Base-by-base conservation (phyloP, 225 moss, liverwort and hornwort genomes). In the Polytrichum commune region DNA sequence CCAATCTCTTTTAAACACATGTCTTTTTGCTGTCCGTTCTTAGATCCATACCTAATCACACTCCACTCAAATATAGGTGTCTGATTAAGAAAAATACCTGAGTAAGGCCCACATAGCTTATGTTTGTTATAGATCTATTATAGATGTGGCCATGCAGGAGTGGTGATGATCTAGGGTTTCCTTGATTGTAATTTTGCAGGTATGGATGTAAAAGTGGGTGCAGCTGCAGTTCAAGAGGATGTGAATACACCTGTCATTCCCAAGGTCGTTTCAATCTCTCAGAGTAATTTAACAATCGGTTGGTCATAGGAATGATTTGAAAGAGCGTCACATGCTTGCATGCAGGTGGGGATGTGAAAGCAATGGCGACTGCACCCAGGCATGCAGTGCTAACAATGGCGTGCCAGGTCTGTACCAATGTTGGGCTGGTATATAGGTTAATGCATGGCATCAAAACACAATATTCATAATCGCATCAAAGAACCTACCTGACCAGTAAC, bases 121-220 rank as follows among this genome's bases (percentile, higher is more conserved):
- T 46, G 46, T 46, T 46, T 46, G 46, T 13, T 46, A 6, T 60
- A 28, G 6, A 53, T 64, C 27, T 53, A 23, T 6, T 73, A n/a
- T 53, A 38, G 65, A 63, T 65, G 20, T 22, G 57, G 28, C 18
- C 26, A 23, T 19, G 73, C 68, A 60, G 33, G 10, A 69, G 65
- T 71, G 25, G 27, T 76, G 68, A 69, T 72, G 67, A 73, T 71
- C 53, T 29, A 76, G 62, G 70, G 61, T 79, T 77, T 7, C 66
- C 73, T 87, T 89, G 79, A 84, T 73, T 46, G 46, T 46, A 46
- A 46, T 46, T 46, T 46, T 91, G 90, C 92, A 97, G 92, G 94
- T 73, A 94, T 98, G 97, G 97, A 98, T 90, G 89, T 98, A 64
- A 98, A 98, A 78, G 91, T 94, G 82, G 88, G 94, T 83, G 92